Percentiles rank a stretch among this genome's conserved stretches.
phyloP scores from a whole-genome alignment of 331 rosid species.

The Prunus yedoensis region DNA sequence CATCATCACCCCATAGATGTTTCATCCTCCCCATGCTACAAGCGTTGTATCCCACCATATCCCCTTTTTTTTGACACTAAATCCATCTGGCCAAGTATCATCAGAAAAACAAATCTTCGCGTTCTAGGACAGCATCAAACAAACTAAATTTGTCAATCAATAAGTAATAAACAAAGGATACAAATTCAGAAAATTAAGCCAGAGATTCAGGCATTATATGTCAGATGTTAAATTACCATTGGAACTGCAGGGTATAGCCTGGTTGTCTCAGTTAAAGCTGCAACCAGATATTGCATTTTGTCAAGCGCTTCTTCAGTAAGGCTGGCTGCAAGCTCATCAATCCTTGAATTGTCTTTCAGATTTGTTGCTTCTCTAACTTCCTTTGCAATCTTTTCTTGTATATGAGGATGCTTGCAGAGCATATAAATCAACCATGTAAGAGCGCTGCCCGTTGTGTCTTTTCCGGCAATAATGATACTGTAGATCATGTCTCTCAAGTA shows the following conservation, averaged over 20 bases:
- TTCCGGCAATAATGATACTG: constrained; percentile 14
- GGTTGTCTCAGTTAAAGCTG: constrained; percentile 19
- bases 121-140: background rate
- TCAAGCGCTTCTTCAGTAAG: constrained; percentile 13
- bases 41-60: background rate
- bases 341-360: background rate
- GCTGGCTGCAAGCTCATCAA: constrained; percentile 14
- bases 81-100: constrained; percentile 28
- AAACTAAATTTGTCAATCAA: too few species aligned
- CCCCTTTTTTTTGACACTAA: constrained; percentile 8
- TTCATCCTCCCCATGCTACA: constrained; percentile 23
- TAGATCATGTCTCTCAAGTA: constrained; percentile 17
- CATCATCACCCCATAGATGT: constrained; percentile 18
- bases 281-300: constrained; percentile 9
- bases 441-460: constrained; percentile 18
- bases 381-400: constrained; percentile 14
- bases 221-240: too few species aligned
- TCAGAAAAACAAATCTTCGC: constrained; percentile 20
- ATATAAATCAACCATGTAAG: constrained; percentile 20
- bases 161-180: background rate
- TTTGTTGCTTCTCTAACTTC: constrained; percentile 18
- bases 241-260: too few species aligned
- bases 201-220: too few species aligned
- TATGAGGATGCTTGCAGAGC: constrained; percentile 18
- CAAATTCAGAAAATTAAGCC: too few species aligned